Percentiles rank a stretch among this genome's conserved stretches.
Evolutionary conservation across 176 grass and related monocot species (phyloP).

Genomic region (Ensete ventricosum): DNA sequence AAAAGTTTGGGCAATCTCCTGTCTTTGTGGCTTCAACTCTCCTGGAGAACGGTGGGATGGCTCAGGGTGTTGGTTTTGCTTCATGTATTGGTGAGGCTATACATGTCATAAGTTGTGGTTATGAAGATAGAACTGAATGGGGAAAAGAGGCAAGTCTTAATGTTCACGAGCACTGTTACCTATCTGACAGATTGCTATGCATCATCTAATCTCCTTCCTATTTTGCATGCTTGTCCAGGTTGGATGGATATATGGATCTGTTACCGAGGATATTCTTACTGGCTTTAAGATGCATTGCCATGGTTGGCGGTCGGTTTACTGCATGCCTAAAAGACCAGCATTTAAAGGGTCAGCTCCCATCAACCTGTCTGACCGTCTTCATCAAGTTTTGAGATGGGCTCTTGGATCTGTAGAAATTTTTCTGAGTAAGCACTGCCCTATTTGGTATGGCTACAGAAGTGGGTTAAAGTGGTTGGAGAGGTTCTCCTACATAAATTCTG

Average conservation of each 20-base stretch:
- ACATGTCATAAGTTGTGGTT: constrained; percentile 42
- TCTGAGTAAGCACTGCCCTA: constrained; percentile 48
- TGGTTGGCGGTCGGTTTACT: constrained; percentile 47
- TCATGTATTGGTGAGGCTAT: constrained; percentile 27
- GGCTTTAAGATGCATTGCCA: constrained; percentile 57
- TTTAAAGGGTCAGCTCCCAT: constrained; percentile 48
- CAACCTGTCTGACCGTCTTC: constrained; percentile 44
- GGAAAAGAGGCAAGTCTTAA: constrained; percentile 32
- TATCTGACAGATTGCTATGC: background rate
- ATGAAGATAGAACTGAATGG: constrained; percentile 48
- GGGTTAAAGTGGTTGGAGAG: constrained; percentile 41
- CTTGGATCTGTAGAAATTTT: constrained; percentile 51
- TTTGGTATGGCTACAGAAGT: constrained; percentile 47
- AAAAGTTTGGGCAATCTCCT: constrained; percentile 42
- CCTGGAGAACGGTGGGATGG: constrained; percentile 22
- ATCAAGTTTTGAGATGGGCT: constrained; percentile 49
- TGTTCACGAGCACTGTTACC: background rate
- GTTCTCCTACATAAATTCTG: constrained; percentile 43
- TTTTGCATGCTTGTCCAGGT: constrained; percentile 18
- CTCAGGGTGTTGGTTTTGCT: constrained; percentile 17
- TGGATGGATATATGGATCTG: constrained; percentile 51
- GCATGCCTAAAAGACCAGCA: constrained; percentile 41
- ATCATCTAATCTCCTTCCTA: background rate
- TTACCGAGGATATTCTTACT: constrained; percentile 45
- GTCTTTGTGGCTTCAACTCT: constrained; percentile 42